Evolutionary conservation across 2,329 filamentous ascomycete genomes (phyloP).

Genomic region (Fusarium vanettenii): DNA sequence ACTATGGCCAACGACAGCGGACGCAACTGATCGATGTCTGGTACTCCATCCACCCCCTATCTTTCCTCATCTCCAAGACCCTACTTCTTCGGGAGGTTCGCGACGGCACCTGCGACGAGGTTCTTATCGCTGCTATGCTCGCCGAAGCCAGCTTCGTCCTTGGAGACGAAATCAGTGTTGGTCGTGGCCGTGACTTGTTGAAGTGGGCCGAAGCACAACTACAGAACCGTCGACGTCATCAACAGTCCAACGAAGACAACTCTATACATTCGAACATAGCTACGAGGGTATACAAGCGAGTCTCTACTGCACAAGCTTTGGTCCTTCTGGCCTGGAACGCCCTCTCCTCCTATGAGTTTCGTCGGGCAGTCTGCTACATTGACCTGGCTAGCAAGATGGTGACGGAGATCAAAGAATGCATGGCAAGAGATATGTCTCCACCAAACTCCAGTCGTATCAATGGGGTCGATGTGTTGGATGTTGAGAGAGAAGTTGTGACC

Average conservation of each 20-base stretch:
- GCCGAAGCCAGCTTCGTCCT: slow-evolving; percentile 53
- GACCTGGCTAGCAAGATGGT: slow-evolving; percentile 48
- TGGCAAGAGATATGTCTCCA: slow-evolving; percentile 41
- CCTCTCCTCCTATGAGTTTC: slow-evolving; percentile 46
- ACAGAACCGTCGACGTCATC: slow-evolving; percentile 40
- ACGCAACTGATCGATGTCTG: slow-evolving; percentile 55
- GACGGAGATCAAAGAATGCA: slow-evolving; percentile 47
- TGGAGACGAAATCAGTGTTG: slow-evolving; percentile 42
- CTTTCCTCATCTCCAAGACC: slow-evolving; percentile 55
- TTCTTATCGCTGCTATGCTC: slow-evolving; percentile 53
- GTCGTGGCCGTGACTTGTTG: slow-evolving; percentile 48
- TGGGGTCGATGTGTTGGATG: slow-evolving; percentile 53
- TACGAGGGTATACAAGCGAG: slow-evolving; percentile 48
- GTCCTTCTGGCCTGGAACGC: slow-evolving; percentile 53
- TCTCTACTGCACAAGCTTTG: slow-evolving; percentile 49
- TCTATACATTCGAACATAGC: slow-evolving; percentile 43
- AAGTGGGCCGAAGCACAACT: slow-evolving; percentile 50
- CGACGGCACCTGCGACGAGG: slow-evolving; percentile 53
- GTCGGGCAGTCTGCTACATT: slow-evolving; percentile 51
- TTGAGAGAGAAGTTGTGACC: slow-evolving; percentile 53
- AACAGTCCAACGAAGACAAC: slow-evolving; percentile 31
- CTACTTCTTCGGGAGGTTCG: slow-evolving; percentile 52
- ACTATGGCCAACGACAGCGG: slow-evolving; percentile 47
- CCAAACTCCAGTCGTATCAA: slow-evolving; percentile 53
- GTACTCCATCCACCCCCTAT: slow-evolving; percentile 54